Evolutionary conservation across 805 yeast genomes (phyloP).

Genomic region (Myxozyma mucilagina): DNA sequence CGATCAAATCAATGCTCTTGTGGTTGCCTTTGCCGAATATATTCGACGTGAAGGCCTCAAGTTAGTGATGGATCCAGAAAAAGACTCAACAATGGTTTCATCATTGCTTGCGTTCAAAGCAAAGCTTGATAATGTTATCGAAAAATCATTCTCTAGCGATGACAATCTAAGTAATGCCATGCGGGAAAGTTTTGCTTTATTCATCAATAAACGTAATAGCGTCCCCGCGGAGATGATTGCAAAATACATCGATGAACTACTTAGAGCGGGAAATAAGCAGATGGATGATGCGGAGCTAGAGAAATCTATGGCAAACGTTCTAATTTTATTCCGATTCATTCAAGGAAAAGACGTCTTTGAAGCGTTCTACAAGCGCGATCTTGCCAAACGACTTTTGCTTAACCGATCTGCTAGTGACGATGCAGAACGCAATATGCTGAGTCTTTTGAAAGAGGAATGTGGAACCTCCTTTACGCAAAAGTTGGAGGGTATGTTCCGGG

Average conservation of each 20-base stretch:
- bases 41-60: constrained; percentile 21
- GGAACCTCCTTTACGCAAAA: constrained; percentile 79
- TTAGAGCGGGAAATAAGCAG: constrained; percentile 34
- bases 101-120: constrained; percentile 23
- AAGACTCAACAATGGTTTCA: constrained; percentile 29
- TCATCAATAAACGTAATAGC: constrained; percentile 32
- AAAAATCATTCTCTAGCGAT: constrained; percentile 15
- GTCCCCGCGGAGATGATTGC: constrained; percentile 38
- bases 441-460: constrained; percentile 68
- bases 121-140: constrained; percentile 19
- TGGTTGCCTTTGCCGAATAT: constrained; percentile 23
- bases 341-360: constrained; percentile 86
- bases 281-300: constrained; percentile 50
- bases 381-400: constrained; percentile 75
- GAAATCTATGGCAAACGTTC: constrained; percentile 54
- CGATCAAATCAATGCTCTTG: constrained; percentile 2
- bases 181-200: constrained; percentile 31
- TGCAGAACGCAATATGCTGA: constrained; percentile 66
- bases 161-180: constrained; percentile 24
- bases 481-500: constrained; percentile 84
- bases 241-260: constrained; percentile 37
- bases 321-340: constrained; percentile 64
- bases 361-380: constrained; percentile 76
- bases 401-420: constrained; percentile 52
- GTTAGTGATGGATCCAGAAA: constrained; percentile 26